phyloP scores from a whole-genome alignment of 495 filamentous ascomycete species.

The Penicillium alfredii region DNA sequence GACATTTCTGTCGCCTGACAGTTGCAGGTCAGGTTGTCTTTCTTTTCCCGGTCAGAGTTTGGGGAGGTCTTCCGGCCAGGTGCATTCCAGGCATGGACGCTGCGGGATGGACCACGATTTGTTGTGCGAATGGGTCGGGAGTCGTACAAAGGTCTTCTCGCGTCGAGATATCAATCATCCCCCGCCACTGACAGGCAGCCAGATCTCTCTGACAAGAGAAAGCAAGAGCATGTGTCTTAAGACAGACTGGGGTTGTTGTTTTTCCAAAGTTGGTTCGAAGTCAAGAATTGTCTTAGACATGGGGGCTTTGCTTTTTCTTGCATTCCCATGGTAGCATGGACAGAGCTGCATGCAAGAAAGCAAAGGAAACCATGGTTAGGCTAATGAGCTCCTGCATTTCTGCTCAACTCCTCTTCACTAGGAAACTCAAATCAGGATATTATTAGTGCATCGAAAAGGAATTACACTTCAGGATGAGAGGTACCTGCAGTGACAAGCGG shows the following conservation, averaged over 20 bases:
- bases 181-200: not conserved
- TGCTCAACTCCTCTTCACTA: not conserved
- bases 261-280: constrained; percentile 5
- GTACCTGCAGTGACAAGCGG: constrained; percentile 18
- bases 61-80: constrained; percentile 12
- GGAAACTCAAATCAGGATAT: constrained; percentile 13
- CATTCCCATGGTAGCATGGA: constrained; percentile 9
- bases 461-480: constrained; percentile 4
- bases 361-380: constrained; percentile 17
- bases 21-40: constrained; percentile 2
- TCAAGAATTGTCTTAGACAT: constrained; percentile 9
- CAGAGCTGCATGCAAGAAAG: too few relatives aligned
- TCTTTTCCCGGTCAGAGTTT: not conserved
- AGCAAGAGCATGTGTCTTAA: not conserved
- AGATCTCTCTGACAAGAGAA: not conserved
- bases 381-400: constrained; percentile 15
- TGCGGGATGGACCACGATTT: constrained; percentile 9
- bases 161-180: constrained; percentile 14
- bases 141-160: constrained; percentile 2
- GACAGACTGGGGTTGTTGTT: constrained; percentile 1
- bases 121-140: not conserved
- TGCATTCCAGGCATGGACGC: constrained; percentile 16
- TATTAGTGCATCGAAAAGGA: constrained; percentile 2
- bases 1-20: constrained; percentile 2
- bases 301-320: constrained; percentile 10